These are phyloP conservation scores for Laburnicola sp. DNA, from an alignment of 2,329 filamentous ascomycete genomes.

Conservation along the genomic window DNA sequence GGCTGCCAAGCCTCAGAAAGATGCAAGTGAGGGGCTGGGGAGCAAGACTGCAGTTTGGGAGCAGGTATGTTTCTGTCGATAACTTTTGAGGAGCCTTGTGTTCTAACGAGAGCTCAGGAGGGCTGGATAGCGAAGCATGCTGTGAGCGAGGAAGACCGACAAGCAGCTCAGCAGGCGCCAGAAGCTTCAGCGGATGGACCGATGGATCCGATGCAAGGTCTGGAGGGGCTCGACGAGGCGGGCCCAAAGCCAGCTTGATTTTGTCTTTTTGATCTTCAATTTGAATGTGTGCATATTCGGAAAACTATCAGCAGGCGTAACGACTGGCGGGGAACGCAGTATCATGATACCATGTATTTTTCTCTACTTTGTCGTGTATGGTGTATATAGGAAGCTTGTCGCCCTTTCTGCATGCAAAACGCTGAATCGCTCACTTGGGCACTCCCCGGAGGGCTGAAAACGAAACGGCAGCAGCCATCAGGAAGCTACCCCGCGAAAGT, in stretches of 20 bases:
- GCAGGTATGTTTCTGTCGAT: slow-evolving; percentile 65
- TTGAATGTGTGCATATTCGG: background rate
- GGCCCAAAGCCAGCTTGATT: slow-evolving; percentile 77
- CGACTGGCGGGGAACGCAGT: background rate
- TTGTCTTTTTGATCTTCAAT: background rate
- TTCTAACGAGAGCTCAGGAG: slow-evolving; percentile 63
- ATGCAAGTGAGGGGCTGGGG: slow-evolving; percentile 80
- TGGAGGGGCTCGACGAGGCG: slow-evolving; percentile 91
- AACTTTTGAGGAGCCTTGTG: background rate
- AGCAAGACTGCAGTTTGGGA: slow-evolving; percentile 97
- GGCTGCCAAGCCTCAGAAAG: slow-evolving; percentile 88
- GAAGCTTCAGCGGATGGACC: slow-evolving; percentile 57
- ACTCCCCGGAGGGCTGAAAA: no score
- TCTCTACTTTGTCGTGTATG: background rate
- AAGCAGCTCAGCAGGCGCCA: slow-evolving; percentile 60
- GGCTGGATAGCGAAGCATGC: slow-evolving; percentile 89
- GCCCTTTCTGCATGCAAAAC: background rate
- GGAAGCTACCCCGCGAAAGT: no score
- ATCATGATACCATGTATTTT: slow-evolving; percentile 10
- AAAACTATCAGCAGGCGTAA: slow-evolving; percentile 1
- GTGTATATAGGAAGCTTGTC: background rate
- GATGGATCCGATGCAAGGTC: slow-evolving; percentile 91
- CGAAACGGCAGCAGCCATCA: no score
- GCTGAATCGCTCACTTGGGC: background rate
- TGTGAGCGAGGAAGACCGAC: slow-evolving; percentile 75